Conservation (phyloP, 2,329 filamentous ascomycete genomes). For the Aspergillus aculeatinus region DNA sequence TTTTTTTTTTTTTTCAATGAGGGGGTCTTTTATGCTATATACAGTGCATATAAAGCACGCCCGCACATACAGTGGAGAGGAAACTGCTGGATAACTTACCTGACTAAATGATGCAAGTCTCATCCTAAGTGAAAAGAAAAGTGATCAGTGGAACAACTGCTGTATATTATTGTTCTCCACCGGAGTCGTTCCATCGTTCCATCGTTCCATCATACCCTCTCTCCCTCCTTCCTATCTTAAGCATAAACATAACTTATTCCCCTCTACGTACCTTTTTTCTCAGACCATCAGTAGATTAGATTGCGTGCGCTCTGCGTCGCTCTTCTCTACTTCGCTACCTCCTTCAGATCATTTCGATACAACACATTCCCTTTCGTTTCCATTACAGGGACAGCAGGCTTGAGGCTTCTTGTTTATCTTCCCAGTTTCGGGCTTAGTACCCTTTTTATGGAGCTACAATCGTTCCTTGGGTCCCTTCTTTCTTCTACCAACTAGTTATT, state of each 20-base stretch:
- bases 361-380: no score
- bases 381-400: no score
- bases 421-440: conserved; percentile 2
- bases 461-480: background rate
- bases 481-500: background rate
- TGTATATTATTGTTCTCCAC: background rate
- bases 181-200: background rate
- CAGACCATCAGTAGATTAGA: background rate
- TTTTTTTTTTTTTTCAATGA: no score
- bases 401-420: background rate
- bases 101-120: background rate
- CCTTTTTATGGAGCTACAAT: background rate
- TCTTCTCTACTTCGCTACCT: background rate
- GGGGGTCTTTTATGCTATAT: no score
- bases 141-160: background rate
- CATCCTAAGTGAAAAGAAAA: background rate
- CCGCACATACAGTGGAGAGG: background rate
- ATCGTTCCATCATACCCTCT: background rate
- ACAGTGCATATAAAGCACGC: no score
- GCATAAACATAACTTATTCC: no score
- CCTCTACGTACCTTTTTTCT: background rate
- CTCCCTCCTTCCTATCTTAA: background rate
- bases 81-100: background rate
- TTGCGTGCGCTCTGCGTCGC: no score
- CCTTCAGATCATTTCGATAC: no score